These are phyloP conservation scores for Neocatenulostroma microsporum DNA, from an alignment of 2,329 filamentous ascomycete species.

Conservation along the genomic window DNA sequence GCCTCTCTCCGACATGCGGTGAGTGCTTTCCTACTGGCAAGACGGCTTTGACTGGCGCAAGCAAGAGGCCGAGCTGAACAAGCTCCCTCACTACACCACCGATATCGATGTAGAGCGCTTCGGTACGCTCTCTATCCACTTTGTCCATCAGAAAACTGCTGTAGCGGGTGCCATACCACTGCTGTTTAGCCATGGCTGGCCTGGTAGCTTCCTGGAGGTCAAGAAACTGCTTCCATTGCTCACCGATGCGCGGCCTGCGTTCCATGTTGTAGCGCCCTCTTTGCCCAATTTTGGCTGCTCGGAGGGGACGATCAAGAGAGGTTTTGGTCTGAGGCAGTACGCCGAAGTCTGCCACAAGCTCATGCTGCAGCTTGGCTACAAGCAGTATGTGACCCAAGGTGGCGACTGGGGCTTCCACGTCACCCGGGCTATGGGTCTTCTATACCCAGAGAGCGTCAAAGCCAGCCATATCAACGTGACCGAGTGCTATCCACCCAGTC, in stretches of 20 bases:
- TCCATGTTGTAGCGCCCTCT: slow-evolving; percentile 47
- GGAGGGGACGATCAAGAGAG: slow-evolving; percentile 43
- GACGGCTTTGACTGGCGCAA: slow-evolving; percentile 53
- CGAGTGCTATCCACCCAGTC: slow-evolving; percentile 41
- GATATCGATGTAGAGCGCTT: slow-evolving; percentile 50
- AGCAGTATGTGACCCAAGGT: slow-evolving; percentile 51
- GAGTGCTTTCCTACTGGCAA: slow-evolving; percentile 51
- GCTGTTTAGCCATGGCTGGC: slow-evolving; percentile 60
- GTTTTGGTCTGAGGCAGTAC: slow-evolving; percentile 54
- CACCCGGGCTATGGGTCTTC: slow-evolving; percentile 51
- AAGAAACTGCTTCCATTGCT: slow-evolving; percentile 50
- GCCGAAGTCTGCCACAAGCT: slow-evolving; percentile 58
- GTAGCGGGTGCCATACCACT: slow-evolving; percentile 53
- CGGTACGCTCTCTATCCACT: slow-evolving; percentile 54
- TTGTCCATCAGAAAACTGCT: slow-evolving; percentile 50
- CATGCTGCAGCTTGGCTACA: slow-evolving; percentile 60
- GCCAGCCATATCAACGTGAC: slow-evolving; percentile 53
- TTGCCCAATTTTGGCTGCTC: slow-evolving; percentile 50
- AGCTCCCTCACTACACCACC: slow-evolving; percentile 52
- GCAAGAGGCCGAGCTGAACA: slow-evolving; percentile 52
- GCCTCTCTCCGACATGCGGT: slow-evolving; percentile 52
- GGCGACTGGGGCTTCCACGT: slow-evolving; percentile 50
- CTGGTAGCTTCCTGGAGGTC: slow-evolving; percentile 61
- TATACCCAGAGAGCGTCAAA: slow-evolving; percentile 51
- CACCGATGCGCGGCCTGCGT: slow-evolving; percentile 35